A percentile compares a stretch with the other conserved stretches of the same genome.
Conservation (phyloP, 2,329 filamentous ascomycete genomes). For the Trichophyton schoenleinii region DNA sequence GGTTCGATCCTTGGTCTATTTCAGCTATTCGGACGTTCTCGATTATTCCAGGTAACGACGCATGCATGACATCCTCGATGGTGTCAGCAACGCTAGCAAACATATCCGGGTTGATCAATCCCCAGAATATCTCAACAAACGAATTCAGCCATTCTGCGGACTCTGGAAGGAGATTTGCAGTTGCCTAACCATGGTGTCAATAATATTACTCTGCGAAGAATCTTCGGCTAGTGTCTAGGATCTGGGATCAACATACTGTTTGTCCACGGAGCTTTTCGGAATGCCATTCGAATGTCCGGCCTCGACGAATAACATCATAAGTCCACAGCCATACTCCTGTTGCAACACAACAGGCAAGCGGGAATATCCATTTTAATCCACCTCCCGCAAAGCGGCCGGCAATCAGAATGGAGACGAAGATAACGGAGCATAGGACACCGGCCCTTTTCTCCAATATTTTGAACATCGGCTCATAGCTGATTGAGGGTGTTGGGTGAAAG, state of each 20-base stretch:
- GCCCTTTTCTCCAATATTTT: constrained; percentile 60
- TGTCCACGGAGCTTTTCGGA: constrained; percentile 75
- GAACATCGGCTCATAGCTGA: constrained; percentile 86
- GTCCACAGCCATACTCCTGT: constrained; percentile 81
- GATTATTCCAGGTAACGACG: constrained; percentile 77
- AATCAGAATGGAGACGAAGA: constrained; percentile 62
- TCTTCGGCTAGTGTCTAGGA: too few relatives aligned
- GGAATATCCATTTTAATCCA: constrained; percentile 61
- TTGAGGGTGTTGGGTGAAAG: constrained; percentile 84
- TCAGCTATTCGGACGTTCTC: constrained; percentile 92
- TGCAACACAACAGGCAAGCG: constrained; percentile 56
- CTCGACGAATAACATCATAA: constrained; percentile 72
- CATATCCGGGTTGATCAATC: constrained; percentile 88
- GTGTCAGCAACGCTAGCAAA: constrained; percentile 86
- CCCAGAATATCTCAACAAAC: constrained; percentile 72
- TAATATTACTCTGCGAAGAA: background rate
- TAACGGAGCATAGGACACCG: constrained; percentile 54
- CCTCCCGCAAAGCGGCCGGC: constrained; percentile 71
- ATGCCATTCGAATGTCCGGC: constrained; percentile 74
- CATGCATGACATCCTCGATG: constrained; percentile 91
- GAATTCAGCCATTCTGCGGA: constrained; percentile 96
- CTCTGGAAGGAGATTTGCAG: constrained; percentile 79
- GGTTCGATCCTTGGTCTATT: constrained; percentile 86
- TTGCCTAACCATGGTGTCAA: constrained; percentile 40
- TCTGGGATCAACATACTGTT: constrained; percentile 40